Base-by-base conservation (phyloP, 2,329 filamentous ascomycete species). In the Zalaria obscura region DNA sequence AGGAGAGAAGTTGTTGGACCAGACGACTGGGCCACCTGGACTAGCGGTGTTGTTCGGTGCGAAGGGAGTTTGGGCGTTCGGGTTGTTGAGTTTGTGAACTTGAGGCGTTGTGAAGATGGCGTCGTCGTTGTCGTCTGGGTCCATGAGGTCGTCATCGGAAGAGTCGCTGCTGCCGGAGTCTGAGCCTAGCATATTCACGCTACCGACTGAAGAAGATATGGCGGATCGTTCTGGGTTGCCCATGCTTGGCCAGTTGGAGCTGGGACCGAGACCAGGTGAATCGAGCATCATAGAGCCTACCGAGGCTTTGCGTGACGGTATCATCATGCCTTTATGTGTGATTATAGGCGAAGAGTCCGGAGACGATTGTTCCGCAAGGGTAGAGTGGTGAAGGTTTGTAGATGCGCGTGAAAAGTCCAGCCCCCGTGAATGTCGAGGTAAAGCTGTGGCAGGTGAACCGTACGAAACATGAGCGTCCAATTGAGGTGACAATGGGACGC, bases 341-440 rank as follows among this genome's bases (percentile, higher is more conserved):
- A 91, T 80, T 8, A 81, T 88, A 1, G 91, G 91, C 1, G 88
- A 95, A 0, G 86, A 91, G 58, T 93, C 87, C 3, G 88, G 87
- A 4, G 84, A 91, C 1, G 84, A 83, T 58, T 81, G 76, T 51
- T 94, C 85, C 42, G 89, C 88, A 5, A 96, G 73, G 0, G 84
- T 96, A 10, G 89, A 95, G 61, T 96, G 91, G 63, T 96, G 91
- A 25, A 98, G 70, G 57, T 88, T 93, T 7, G 89, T 95, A 47
- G 86, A 91, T 7, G 88, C 88, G 50, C 89, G 76, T 34, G 89
- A 89, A 61, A 94, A 96, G 63, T 96, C 89, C 46, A 95, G 70
- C 35, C 89, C 89, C 42, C 89, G 77, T 27, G 88, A 95, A 46
- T 88, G 80, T 48, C 89, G 78, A 11, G 89, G 89, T 5, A 96